Evolutionary conservation across 352 stramenopile genomes (phyloP).

Genomic region (Phytophthora cryptogea): DNA sequence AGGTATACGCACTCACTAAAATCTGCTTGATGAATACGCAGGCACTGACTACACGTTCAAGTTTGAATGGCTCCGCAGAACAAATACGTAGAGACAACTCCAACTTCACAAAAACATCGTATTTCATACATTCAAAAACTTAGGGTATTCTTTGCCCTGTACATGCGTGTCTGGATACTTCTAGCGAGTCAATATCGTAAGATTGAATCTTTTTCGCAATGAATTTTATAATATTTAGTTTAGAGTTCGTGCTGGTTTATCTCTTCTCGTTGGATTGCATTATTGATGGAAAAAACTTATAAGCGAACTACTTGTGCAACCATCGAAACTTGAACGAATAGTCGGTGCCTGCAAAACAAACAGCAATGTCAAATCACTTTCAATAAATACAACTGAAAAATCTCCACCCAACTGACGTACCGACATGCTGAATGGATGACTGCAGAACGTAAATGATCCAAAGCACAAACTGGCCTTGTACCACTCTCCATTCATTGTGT

Average conservation of each 20-base stretch:
- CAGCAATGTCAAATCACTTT: too few relatives aligned
- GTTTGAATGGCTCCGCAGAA: not conserved
- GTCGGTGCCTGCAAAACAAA: conserved; percentile 27
- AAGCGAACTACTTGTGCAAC: conserved; percentile 33
- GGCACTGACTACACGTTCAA: conserved; percentile 1
- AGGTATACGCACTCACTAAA: not conserved
- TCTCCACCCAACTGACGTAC: conserved; percentile 9
- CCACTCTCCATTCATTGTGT: conserved; percentile 24
- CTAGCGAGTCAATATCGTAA: too few relatives aligned
- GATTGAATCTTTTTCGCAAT: too few relatives aligned
- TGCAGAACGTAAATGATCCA: conserved; percentile 44
- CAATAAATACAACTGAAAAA: too few relatives aligned
- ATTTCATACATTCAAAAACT: too few relatives aligned
- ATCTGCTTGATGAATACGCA: not conserved
- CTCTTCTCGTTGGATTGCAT: too few relatives aligned
- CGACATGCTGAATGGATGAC: conserved; percentile 35
- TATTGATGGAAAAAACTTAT: too few relatives aligned
- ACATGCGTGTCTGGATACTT: too few relatives aligned
- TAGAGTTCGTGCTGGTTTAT: not conserved
- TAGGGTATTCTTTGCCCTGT: too few relatives aligned
- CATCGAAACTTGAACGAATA: conserved; percentile 47
- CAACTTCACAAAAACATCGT: too few relatives aligned
- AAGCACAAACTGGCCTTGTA: conserved; percentile 39
- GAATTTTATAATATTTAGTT: too few relatives aligned
- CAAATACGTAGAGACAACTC: not conserved